These are phyloP conservation scores for Citrullus colocynthis DNA, from an alignment of 306 rosid genomes.

Conservation along the genomic window DNA sequence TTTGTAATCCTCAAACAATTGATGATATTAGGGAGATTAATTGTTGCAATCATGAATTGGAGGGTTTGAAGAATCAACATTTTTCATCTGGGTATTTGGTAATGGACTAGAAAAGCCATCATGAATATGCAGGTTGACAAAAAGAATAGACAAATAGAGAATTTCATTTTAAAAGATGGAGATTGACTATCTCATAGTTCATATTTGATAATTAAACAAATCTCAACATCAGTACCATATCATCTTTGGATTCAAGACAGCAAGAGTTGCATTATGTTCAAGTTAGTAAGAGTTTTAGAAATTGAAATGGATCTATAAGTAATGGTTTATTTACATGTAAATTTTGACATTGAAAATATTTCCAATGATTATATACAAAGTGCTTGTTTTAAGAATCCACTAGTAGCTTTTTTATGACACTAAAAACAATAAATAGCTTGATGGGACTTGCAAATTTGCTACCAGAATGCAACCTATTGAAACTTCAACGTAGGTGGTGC, in stretches of 20 bases:
- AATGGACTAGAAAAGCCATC: too few species aligned
- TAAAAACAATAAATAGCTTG: neutral
- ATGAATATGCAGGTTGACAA: too few species aligned
- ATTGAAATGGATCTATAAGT: neutral
- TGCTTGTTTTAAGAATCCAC: neutral
- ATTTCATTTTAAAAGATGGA: too few species aligned
- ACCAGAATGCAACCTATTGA: neutral
- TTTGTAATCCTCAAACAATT: too few species aligned
- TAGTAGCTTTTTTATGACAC: neutral
- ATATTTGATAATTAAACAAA: neutral
- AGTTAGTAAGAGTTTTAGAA: neutral
- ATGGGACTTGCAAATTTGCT: neutral
- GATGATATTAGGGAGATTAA: too few species aligned
- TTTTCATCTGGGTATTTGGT: too few species aligned
- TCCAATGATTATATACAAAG: neutral
- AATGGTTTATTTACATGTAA: neutral
- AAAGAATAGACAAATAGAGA: too few species aligned
- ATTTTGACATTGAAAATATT: neutral
- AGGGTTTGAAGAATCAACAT: too few species aligned
- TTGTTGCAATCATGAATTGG: too few species aligned
- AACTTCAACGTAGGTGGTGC: slow-evolving; percentile 72
- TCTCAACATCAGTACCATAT: neutral
- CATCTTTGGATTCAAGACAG: neutral
- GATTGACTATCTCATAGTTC: neutral
- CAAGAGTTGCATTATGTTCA: neutral